phyloP scores from a whole-genome alignment of 805 yeast species.

The Hanseniaspora valbyensis region DNA sequence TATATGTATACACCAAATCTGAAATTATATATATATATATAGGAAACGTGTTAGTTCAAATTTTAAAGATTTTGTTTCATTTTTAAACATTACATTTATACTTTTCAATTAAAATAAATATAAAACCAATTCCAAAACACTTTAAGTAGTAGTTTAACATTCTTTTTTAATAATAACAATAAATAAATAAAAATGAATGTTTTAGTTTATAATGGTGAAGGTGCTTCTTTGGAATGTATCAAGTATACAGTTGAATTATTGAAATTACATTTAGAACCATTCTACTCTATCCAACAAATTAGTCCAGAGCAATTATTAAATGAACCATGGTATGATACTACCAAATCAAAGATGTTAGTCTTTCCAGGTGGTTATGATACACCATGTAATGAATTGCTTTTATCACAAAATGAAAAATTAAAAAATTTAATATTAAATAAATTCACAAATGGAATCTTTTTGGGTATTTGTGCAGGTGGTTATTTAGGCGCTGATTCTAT shows the following conservation, averaged over 20 bases:
- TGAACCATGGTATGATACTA: slow-evolving; percentile 68
- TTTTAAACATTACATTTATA: no score
- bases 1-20: no score
- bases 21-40: no score
- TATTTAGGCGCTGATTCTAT: slow-evolving; percentile 65
- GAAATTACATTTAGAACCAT: slow-evolving; percentile 63
- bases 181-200: no score
- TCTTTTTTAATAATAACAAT: no score
- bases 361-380: slow-evolving; percentile 96
- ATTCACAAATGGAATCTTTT: slow-evolving; percentile 58
- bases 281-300: slow-evolving; percentile 73
- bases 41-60: no score
- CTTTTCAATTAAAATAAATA: no score
- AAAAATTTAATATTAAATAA: slow-evolving; percentile 47
- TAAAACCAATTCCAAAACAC: no score
- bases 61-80: no score
- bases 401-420: slow-evolving; percentile 34
- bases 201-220: slow-evolving; percentile 60
- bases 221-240: slow-evolving; percentile 79
- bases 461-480: slow-evolving; percentile 94
- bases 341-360: slow-evolving; percentile 66
- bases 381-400: slow-evolving; percentile 71
- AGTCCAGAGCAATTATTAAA: slow-evolving; percentile 48
- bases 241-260: slow-evolving; percentile 72
- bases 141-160: no score